Percentiles rank a stretch among this genome's conserved stretches.
phyloP scores from a whole-genome alignment of 2,329 filamentous ascomycete species.

The Leptodontidium sp. region DNA sequence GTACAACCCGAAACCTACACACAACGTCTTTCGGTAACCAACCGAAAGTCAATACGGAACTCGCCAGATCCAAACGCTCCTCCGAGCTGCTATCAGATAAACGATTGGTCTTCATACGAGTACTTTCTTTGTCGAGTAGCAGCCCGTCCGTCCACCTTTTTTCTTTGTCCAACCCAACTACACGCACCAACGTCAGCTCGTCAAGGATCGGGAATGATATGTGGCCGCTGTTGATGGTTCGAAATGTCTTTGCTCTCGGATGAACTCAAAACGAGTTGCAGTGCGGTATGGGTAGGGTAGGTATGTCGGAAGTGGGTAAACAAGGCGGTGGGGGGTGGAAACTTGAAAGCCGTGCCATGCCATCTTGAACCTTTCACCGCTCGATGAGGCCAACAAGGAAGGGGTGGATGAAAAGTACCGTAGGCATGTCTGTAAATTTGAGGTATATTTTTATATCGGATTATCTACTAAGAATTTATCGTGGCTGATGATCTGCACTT shows the following conservation, averaged over 20 bases:
- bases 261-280: background rate
- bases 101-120: constrained; percentile 4
- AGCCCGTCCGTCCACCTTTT: constrained; percentile 4
- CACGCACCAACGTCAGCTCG: constrained; percentile 8
- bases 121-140: background rate
- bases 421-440: background rate
- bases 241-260: constrained; percentile 5
- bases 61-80: background rate
- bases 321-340: background rate
- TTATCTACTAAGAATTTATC: background rate
- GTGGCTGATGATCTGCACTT: constrained; percentile 11
- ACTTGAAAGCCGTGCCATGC: background rate
- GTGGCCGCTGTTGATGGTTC: background rate
- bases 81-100: background rate
- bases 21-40: constrained; percentile 13
- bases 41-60: constrained; percentile 10
- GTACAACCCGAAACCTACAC: background rate
- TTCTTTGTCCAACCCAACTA: background rate
- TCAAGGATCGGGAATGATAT: constrained; percentile 10
- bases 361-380: constrained; percentile 6
- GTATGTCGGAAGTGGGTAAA: background rate
- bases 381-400: too few species aligned
- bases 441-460: background rate
- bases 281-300: too few species aligned
- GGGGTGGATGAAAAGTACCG: background rate